These are phyloP conservation scores for Colletotrichum phormii DNA, from an alignment of 2,329 filamentous ascomycete genomes.

Conservation along the genomic window DNA sequence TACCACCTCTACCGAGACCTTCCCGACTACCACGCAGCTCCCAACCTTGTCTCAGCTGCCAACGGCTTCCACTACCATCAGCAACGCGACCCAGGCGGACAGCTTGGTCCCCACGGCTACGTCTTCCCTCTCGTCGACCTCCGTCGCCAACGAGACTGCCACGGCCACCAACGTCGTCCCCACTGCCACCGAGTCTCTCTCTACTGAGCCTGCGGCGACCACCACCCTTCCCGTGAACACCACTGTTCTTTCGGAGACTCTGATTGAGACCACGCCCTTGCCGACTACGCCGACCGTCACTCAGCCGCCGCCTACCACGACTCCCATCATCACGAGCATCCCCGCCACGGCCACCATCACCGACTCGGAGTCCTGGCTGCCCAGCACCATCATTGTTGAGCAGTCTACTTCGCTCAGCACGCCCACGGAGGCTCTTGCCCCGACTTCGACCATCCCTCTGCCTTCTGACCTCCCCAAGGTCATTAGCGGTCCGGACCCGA, in stretches of 20 bases:
- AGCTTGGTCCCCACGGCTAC: slow-evolving; percentile 19
- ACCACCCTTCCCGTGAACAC: slow-evolving; percentile 32
- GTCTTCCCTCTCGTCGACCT: slow-evolving; percentile 12
- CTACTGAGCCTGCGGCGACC: slow-evolving; percentile 16
- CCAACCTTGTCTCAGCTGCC: slow-evolving; percentile 26
- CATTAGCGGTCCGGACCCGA: slow-evolving; percentile 76
- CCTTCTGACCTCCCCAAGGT: slow-evolving; percentile 78
- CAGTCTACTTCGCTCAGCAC: slow-evolving; percentile 55
- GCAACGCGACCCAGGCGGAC: slow-evolving; percentile 16
- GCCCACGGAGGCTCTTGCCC: slow-evolving; percentile 50
- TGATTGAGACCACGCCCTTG: slow-evolving; percentile 5
- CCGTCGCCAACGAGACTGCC: slow-evolving; percentile 22
- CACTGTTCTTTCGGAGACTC: slow-evolving; percentile 18
- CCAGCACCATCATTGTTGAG: slow-evolving; percentile 72
- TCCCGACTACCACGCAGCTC: slow-evolving; percentile 17
- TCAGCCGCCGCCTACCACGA: slow-evolving; percentile 20
- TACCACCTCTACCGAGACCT: slow-evolving; percentile 18
- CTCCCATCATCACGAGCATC: slow-evolving; percentile 50
- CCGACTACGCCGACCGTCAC: slow-evolving; percentile 14
- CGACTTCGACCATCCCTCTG: slow-evolving; percentile 63
- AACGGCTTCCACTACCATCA: slow-evolving; percentile 19
- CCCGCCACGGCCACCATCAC: slow-evolving; percentile 56
- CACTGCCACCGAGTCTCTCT: slow-evolving; percentile 1
- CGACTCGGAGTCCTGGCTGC: slow-evolving; percentile 61
- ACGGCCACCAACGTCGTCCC: not conserved